phyloP scores from a whole-genome alignment of 148 eudicot genomes.

The Limonium bicolor region DNA sequence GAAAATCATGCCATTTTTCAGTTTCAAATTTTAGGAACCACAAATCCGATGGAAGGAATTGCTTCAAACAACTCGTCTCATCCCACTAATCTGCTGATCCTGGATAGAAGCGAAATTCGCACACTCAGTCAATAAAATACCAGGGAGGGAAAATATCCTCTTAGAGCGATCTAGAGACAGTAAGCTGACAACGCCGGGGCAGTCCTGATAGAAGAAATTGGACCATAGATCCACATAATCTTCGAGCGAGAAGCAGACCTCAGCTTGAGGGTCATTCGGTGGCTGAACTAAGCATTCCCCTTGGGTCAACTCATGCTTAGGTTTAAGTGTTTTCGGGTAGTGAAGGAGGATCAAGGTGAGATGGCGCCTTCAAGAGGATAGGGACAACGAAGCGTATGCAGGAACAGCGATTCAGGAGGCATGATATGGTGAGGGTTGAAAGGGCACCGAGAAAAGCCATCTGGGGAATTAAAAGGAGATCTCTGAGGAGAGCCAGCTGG shows the following conservation, averaged over 20 bases:
- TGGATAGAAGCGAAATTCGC: slow-evolving; percentile 23
- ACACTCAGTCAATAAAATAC: slow-evolving; percentile 40
- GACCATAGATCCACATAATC: slow-evolving; percentile 22
- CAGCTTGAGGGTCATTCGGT: slow-evolving; percentile 17
- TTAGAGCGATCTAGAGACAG: slow-evolving; percentile 5
- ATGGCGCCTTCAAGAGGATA: slow-evolving; percentile 14
- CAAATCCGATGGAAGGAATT: slow-evolving; percentile 66
- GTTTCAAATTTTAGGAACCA: slow-evolving; percentile 44
- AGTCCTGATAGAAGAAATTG: slow-evolving; percentile 51
- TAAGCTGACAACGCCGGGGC: slow-evolving; percentile 54
- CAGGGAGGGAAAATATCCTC: slow-evolving; percentile 45
- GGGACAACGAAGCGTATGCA: slow-evolving; percentile 49
- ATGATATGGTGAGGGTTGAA: slow-evolving; percentile 47
- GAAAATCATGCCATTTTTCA: slow-evolving; percentile 52
- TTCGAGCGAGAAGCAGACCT: slow-evolving; percentile 44
- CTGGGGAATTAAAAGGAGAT: slow-evolving; percentile 1
- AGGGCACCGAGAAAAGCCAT: slow-evolving; percentile 21
- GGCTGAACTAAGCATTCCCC: slow-evolving; percentile 21
- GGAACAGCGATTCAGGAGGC: slow-evolving; percentile 48
- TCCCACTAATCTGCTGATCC: slow-evolving; percentile 7
- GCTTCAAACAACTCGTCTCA: slow-evolving; percentile 12
- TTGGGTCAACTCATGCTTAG: slow-evolving; percentile 15
- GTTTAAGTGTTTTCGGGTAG: slow-evolving; percentile 31
- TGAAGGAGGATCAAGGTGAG: slow-evolving; percentile 14
- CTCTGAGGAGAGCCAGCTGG: too few relatives aligned